Conservation (phyloP, 495 filamentous ascomycete species). For the Penicillium pancosmium region DNA sequence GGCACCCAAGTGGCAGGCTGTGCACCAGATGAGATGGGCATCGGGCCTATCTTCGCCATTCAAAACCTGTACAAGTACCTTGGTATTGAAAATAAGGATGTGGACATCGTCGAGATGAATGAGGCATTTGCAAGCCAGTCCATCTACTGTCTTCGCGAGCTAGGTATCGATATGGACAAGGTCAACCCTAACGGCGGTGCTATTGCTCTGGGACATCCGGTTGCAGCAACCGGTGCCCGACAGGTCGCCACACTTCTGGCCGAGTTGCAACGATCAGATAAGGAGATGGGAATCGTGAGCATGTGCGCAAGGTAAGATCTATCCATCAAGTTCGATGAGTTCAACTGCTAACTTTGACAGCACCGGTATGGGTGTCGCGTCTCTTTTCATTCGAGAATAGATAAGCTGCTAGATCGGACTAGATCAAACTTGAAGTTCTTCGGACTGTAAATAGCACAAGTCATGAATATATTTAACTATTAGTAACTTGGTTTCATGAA, state of each 20-base stretch:
- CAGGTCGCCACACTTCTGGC: constrained; percentile 76
- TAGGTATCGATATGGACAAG: constrained; percentile 73
- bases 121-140: constrained; percentile 93
- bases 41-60: constrained; percentile 82
- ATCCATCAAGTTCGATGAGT: neutral
- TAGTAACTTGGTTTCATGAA: too few relatives aligned
- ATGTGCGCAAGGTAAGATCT: constrained; percentile 63
- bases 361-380: constrained; percentile 79
- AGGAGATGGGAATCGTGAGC: constrained; percentile 73
- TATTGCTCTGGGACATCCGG: constrained; percentile 72
- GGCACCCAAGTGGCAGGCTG: constrained; percentile 81
- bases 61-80: constrained; percentile 76
- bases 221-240: constrained; percentile 70
- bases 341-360: constrained; percentile 34
- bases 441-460: neutral
- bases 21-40: constrained; percentile 87
- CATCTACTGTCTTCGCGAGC: constrained; percentile 73
- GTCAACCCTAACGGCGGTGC: constrained; percentile 84
- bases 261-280: constrained; percentile 67
- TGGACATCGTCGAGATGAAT: constrained; percentile 85
- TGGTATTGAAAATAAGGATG: constrained; percentile 68
- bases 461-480: neutral
- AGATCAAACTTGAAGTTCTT: neutral
- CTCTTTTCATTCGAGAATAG: constrained; percentile 72
- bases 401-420: neutral